Evolutionary conservation across 2,329 filamentous ascomycete species (phyloP), one percentile per base, ranked within the genome.

Genomic region (Trichoderma breve): DNA sequence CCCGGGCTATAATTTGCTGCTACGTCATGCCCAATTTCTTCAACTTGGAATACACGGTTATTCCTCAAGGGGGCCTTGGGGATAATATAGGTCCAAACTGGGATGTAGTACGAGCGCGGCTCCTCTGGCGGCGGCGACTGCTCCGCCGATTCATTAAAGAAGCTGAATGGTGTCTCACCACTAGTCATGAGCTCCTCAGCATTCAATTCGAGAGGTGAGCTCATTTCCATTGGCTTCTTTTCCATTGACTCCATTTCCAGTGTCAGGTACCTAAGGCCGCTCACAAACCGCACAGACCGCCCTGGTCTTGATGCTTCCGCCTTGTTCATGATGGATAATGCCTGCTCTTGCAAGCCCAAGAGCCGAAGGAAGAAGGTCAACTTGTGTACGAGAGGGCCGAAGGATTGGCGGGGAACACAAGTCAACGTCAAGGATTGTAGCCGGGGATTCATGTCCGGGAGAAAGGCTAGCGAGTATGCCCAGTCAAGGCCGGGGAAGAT

Each of bases 361-460:
- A 84, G 78, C 14, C 79, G 80, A 12, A 91, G 73, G 60, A 91
- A 88, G 0, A 74, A 70, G 1, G 82, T 77, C 5, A 91, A 77
- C n/a, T 79, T 82, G n/a, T 81, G 75, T 36, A 87, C 83, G 15
- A 90, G 72, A 6, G 83, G 83, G 0, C 88, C 88, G 5, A 78
- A 81, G 1, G 88, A 89, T 28, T 83, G 83, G 8, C 86, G 83
- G 0, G 89, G 89, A 3, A 91, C 82, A 32, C 83, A 79, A 0
- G 87, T 88, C 26, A 91, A 79, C 4, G 86, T 87, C 28, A 91
- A 75, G 0, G 84, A 86, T 12, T 77, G 78, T 26, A 91, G 77
- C 4, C 88, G 84, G 1, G 88, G 85, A 72, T 90, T 91, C 80
- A 86, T 85, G 63, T 89, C 84, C 0, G 89, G 89, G 4, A 82